These are phyloP conservation scores for Petunia axillaris DNA, from an alignment of 257 asterid genomes.

Conservation along the genomic window DNA sequence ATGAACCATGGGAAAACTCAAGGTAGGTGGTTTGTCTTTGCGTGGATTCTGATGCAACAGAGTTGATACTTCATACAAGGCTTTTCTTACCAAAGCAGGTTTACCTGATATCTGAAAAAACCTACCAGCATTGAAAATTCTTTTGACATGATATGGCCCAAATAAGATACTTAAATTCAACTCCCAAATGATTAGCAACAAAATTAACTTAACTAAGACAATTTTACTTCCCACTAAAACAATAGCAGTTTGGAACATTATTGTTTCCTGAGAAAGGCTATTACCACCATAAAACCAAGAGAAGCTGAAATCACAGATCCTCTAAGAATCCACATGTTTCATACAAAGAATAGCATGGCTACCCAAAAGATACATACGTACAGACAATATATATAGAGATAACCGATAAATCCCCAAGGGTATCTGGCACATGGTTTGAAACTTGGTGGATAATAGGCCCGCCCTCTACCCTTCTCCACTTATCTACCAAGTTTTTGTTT, in stretches of 20 bases:
- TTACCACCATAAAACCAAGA: constrained; percentile 27
- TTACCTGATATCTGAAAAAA: constrained; percentile 68
- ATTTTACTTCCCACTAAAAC: background rate
- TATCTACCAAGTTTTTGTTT: no score
- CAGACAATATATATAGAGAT: background rate
- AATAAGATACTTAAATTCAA: constrained; percentile 7
- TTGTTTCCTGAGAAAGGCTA: background rate
- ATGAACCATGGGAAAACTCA: constrained; percentile 45
- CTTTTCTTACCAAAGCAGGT: constrained; percentile 62
- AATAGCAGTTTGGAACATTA: background rate
- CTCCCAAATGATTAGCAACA: constrained; percentile 15
- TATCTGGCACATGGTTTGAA: no score
- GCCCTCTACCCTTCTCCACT: no score
- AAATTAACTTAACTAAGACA: constrained; percentile 9
- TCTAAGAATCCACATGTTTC: background rate
- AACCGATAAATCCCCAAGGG: background rate
- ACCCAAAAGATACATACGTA: background rate
- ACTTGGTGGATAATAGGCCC: no score
- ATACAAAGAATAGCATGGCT: background rate
- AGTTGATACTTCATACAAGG: constrained; percentile 72
- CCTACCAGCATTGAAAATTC: constrained; percentile 31
- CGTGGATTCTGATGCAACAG: constrained; percentile 74
- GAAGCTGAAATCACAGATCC: constrained; percentile 1
- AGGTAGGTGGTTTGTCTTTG: constrained; percentile 67
- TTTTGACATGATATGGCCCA: constrained; percentile 24